Evolutionary conservation across 2,329 filamentous ascomycete species (phyloP).

Genomic region (Colletotrichum navitas): DNA sequence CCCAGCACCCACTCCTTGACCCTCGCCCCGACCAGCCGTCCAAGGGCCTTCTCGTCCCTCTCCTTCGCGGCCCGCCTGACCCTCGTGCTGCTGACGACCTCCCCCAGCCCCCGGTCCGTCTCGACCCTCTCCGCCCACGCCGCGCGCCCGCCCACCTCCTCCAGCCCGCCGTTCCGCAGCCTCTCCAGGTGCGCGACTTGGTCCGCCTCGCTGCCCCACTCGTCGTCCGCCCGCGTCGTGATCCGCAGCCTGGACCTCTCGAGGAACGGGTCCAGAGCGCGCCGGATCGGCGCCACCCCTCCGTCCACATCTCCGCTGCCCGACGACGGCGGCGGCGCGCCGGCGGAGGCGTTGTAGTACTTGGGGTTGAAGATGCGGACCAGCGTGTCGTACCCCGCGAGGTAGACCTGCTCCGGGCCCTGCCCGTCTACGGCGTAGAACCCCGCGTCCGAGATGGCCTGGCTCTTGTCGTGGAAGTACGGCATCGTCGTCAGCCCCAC

Average conservation of each 20-base stretch:
- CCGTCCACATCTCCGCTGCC: background rate
- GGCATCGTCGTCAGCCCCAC: conserved; percentile 78
- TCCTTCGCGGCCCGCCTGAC: conserved; percentile 69
- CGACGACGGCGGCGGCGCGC: background rate
- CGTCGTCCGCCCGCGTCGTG: conserved; percentile 71
- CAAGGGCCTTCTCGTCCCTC: conserved; percentile 61
- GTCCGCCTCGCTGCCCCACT: conserved; percentile 68
- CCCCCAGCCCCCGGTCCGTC: conserved; percentile 63
- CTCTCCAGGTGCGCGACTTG: conserved; percentile 67
- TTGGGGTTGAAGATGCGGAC: conserved; percentile 79
- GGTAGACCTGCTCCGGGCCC: conserved; percentile 70
- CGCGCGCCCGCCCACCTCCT: conserved; percentile 64
- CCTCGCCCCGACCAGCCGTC: conserved; percentile 65
- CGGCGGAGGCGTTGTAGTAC: conserved; percentile 66
- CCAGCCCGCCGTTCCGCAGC: conserved; percentile 62
- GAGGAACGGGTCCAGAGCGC: conserved; percentile 74
- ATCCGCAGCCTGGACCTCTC: conserved; percentile 71
- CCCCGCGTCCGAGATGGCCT: conserved; percentile 63
- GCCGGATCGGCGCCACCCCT: conserved; percentile 58
- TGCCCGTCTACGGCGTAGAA: conserved; percentile 53
- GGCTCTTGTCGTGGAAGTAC: conserved; percentile 80
- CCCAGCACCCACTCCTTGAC: conserved; percentile 70
- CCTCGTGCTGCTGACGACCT: conserved; percentile 69
- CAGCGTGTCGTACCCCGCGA: conserved; percentile 82
- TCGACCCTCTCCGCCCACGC: conserved; percentile 73